These are phyloP conservation scores for Scheffersomyces ergatensis DNA, from an alignment of 805 yeast species.

Conservation along the genomic window DNA sequence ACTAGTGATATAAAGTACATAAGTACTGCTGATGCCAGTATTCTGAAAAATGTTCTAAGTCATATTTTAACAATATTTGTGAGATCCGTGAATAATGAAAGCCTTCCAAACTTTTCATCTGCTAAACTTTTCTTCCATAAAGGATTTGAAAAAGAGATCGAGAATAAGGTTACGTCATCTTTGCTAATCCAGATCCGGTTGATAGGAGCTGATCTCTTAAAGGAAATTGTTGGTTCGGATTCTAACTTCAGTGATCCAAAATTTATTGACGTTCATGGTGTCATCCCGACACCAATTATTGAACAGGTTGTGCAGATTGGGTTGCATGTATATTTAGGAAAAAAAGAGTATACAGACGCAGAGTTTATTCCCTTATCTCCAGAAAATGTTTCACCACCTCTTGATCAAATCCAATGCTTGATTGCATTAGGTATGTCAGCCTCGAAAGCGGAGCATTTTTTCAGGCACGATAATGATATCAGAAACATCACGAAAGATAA, in stretches of 20 bases:
- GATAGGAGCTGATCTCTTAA: conserved; percentile 38
- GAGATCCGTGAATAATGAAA: conserved; percentile 40
- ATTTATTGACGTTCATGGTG: conserved; percentile 4
- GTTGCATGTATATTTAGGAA: conserved; percentile 36
- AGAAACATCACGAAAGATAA: conserved; percentile 6
- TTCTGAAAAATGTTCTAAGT: conserved; percentile 41
- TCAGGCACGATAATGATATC: conserved; percentile 19
- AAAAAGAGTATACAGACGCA: conserved; percentile 33
- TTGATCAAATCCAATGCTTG: conserved; percentile 24
- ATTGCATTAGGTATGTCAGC: conserved; percentile 19
- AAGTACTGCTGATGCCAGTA: conserved; percentile 28
- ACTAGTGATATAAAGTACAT: conserved; percentile 30
- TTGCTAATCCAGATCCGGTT: conserved; percentile 41
- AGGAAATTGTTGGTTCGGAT: conserved; percentile 23
- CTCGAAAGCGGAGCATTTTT: conserved; percentile 24
- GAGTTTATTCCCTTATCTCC: conserved; percentile 30
- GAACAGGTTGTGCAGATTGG: conserved; percentile 46
- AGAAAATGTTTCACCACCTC: conserved; percentile 40
- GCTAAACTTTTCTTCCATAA: conserved; percentile 25
- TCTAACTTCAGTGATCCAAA: conserved; percentile 12
- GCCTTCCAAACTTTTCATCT: conserved; percentile 34
- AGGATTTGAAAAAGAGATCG: conserved; percentile 15
- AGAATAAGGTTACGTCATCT: conserved; percentile 16
- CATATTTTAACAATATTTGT: conserved; percentile 44
- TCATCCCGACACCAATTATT: conserved; percentile 36